phyloP scores from a whole-genome alignment of 768 basidiomycete species.

The Boletus reticuloceps region DNA sequence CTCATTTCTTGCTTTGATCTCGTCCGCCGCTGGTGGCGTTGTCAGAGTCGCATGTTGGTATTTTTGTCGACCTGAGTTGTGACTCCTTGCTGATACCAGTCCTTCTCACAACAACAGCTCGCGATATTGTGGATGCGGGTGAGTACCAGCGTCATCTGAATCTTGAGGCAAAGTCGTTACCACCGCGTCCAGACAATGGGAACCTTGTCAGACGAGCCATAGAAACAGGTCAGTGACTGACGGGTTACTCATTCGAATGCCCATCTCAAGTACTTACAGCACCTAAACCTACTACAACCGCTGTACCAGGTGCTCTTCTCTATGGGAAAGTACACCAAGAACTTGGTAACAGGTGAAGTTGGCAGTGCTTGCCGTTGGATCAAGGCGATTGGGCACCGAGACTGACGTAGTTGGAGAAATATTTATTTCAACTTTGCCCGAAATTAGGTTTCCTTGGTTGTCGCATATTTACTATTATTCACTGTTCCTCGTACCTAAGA shows the following conservation, averaged over 20 bases:
- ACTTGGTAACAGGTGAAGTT: conserved; percentile 1
- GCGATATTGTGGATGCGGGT: background rate
- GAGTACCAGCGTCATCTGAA: background rate
- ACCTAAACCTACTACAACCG: no score
- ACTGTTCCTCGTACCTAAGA: background rate
- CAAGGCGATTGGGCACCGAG: background rate
- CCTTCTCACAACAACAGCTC: background rate
- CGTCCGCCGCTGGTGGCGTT: conserved; percentile 3
- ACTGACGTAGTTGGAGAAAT: background rate
- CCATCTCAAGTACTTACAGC: background rate
- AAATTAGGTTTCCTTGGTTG: background rate
- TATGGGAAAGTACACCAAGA: conserved; percentile 6
- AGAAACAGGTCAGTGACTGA: conserved; percentile 8
- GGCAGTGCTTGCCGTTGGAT: background rate
- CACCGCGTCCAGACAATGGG: background rate
- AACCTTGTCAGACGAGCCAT: background rate
- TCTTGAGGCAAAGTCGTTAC: background rate
- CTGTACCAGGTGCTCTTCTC: conserved; percentile 9
- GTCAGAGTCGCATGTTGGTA: conserved; percentile 9
- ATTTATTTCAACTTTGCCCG: background rate
- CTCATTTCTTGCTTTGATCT: conserved; percentile 10
- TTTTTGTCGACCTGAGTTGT: background rate
- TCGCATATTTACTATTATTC: background rate
- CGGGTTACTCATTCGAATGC: background rate
- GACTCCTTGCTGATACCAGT: background rate